phyloP scores from a whole-genome alignment of 495 filamentous ascomycete genomes.

The Penicillium alfredii region DNA sequence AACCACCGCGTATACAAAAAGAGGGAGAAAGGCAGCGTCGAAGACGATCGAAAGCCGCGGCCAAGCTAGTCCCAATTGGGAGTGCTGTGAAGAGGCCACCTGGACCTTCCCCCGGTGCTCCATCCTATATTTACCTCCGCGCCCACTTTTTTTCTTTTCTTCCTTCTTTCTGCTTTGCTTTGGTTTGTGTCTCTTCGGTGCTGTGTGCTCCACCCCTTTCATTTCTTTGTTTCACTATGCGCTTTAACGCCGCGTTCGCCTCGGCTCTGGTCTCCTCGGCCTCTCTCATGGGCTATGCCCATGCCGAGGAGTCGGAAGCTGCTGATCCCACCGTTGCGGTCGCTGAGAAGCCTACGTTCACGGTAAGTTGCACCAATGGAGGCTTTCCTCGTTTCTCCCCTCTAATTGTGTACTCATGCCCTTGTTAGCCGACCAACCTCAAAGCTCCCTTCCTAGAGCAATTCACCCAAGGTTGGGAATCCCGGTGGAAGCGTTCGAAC shows the following conservation, averaged over 20 bases:
- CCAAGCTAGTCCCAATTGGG: constrained; percentile 32
- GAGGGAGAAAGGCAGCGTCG: too few species aligned
- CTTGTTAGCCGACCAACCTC: constrained; percentile 66
- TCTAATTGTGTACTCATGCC: constrained; percentile 2
- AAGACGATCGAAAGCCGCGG: constrained; percentile 18
- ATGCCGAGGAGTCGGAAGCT: constrained; percentile 66
- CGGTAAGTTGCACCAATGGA: constrained; percentile 59
- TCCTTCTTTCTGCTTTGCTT: constrained; percentile 29
- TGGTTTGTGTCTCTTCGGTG: constrained; percentile 13
- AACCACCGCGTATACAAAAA: too few species aligned
- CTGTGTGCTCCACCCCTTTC: constrained; percentile 15
- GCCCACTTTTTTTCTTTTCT: constrained; percentile 29
- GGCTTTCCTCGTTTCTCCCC: constrained; percentile 4
- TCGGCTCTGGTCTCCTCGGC: constrained; percentile 61
- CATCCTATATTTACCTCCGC: constrained; percentile 25
- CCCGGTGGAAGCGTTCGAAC: constrained; percentile 85
- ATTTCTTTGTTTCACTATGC: constrained; percentile 53
- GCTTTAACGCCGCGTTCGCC: constrained; percentile 65
- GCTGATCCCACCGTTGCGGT: constrained; percentile 48
- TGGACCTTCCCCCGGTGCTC: constrained; percentile 29
- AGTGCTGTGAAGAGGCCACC: constrained; percentile 41
- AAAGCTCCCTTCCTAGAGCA: constrained; percentile 97
- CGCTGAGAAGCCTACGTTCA: constrained; percentile 73
- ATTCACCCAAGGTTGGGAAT: constrained; percentile 93
- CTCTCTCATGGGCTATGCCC: constrained; percentile 63